Evolutionary conservation across 495 filamentous ascomycete genomes (phyloP), one percentile per base, ranked within the genome.

Genomic region (Wilcoxina mikolae): DNA sequence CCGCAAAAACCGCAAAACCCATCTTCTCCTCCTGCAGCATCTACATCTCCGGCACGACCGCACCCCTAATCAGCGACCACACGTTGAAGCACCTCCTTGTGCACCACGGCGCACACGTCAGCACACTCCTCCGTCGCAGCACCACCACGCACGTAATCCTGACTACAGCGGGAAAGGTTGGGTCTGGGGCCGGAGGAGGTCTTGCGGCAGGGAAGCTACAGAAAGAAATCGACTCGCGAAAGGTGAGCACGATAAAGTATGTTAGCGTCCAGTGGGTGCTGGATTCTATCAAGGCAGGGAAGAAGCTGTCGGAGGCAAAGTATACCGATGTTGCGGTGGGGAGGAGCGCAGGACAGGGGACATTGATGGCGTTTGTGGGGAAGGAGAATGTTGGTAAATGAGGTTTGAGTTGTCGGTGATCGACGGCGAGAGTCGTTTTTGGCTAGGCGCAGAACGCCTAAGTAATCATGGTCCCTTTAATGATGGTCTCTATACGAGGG

Each of bases 21-120:
- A 53, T 65, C 24, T 65, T 65, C 29, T 12, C 43, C 12, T 49
- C 48, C 9, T 65, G 62, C 33, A 65, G 23, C 22, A 74, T 96
- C 66, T 91, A 91, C 70, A 76, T 96, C 69, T 94, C 94, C 69
- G 90, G 88, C 51, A 84, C 83, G 50, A 95, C 87, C 0, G 71
- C 80, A 50, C 86, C 90, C 4, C 61, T 76, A 12, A 76, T 98
- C 43, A 88, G 84, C 0, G 89, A 98, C 70, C 85, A 94, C 66
- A 80, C 77, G 61, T 76, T 96, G 44, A 94, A 91, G 69, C 79
- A 78, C 33, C 71, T 94, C 26, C 73, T 96, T 20, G 77, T 75
- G 9, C 69, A 77, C 51, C 74, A 91, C 62, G 91, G 91, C 23
- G 91, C 78, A 0, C 70, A 63, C 28, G 71, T 86, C 39, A 78